phyloP scores from a whole-genome alignment of 2,329 filamentous ascomycete species.

The Beauveria sp. region DNA sequence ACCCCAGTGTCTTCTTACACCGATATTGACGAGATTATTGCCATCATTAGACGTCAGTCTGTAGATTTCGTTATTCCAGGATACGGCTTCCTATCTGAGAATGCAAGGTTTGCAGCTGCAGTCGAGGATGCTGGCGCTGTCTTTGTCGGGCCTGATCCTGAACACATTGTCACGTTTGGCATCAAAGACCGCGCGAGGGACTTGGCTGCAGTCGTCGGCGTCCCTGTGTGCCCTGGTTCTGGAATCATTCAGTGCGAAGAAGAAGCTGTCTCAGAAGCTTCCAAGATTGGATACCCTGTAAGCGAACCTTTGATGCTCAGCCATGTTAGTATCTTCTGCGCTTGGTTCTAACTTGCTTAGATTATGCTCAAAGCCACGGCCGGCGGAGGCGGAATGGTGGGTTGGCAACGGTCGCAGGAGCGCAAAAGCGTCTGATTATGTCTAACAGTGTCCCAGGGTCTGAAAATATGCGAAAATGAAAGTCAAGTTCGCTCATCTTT shows the following conservation, averaged over 20 bases:
- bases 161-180: slow-evolving; percentile 47
- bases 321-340: not conserved
- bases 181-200: slow-evolving; percentile 51
- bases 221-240: slow-evolving; percentile 31
- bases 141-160: slow-evolving; percentile 50
- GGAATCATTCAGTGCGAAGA: not conserved
- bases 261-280: not conserved
- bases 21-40: slow-evolving; percentile 19
- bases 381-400: slow-evolving; percentile 34
- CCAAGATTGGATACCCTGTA: slow-evolving; percentile 2
- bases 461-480: not conserved
- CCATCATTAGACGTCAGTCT: slow-evolving; percentile 31
- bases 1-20: slow-evolving; percentile 24
- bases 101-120: slow-evolving; percentile 49
- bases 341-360: not conserved
- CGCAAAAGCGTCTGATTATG: not conserved
- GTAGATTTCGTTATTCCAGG: slow-evolving; percentile 54
- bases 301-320: not conserved
- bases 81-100: slow-evolving; percentile 58
- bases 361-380: slow-evolving; percentile 37
- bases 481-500: slow-evolving; percentile 1
- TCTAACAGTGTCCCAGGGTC: slow-evolving; percentile 10
- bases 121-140: slow-evolving; percentile 44
- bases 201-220: slow-evolving; percentile 40
- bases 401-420: slow-evolving; percentile 13